A percentile compares a stretch with the other conserved stretches of the same genome.
Evolutionary conservation across 176 grass and related monocot species (phyloP).

Genomic region (Otatea glauca): DNA sequence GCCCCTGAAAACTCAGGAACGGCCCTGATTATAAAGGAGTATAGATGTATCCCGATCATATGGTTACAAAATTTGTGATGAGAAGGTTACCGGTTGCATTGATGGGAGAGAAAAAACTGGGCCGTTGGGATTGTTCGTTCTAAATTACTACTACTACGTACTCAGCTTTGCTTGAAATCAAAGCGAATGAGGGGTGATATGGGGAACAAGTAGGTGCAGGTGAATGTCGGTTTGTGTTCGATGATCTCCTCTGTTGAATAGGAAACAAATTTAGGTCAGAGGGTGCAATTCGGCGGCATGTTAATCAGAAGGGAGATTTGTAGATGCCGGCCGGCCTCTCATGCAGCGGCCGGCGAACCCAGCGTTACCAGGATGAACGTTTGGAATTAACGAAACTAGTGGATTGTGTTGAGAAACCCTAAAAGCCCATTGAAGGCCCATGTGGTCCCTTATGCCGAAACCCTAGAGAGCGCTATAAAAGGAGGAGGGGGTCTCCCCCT

Average conservation of each 20-base stretch:
- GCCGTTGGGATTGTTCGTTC: neutral
- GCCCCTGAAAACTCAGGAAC: too few species aligned
- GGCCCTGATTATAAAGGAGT: too few species aligned
- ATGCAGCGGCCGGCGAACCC: too few species aligned
- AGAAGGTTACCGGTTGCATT: neutral
- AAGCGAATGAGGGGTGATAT: neutral
- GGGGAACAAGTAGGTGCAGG: neutral
- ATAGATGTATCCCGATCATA: neutral
- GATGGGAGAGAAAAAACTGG: neutral
- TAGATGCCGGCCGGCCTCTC: too few species aligned
- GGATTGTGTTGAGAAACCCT: too few species aligned
- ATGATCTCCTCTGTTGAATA: neutral
- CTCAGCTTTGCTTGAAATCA: slow-evolving; percentile 11
- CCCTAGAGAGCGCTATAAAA: too few species aligned
- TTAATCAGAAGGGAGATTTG: neutral
- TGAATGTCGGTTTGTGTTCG: slow-evolving; percentile 3
- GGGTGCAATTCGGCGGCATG: too few species aligned
- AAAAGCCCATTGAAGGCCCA: too few species aligned
- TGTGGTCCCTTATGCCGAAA: too few species aligned
- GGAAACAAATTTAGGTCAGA: slow-evolving; percentile 11
- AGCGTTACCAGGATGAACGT: too few species aligned
- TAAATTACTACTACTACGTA: neutral
- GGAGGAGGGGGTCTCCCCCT: too few species aligned
- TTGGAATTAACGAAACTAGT: too few species aligned
- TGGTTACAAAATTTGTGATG: neutral